A percentile compares a stretch with the other conserved stretches of the same genome.
These are phyloP conservation scores for Diaporthe ilicicola DNA, from an alignment of 2,329 filamentous ascomycete genomes.

Conservation along the genomic window DNA sequence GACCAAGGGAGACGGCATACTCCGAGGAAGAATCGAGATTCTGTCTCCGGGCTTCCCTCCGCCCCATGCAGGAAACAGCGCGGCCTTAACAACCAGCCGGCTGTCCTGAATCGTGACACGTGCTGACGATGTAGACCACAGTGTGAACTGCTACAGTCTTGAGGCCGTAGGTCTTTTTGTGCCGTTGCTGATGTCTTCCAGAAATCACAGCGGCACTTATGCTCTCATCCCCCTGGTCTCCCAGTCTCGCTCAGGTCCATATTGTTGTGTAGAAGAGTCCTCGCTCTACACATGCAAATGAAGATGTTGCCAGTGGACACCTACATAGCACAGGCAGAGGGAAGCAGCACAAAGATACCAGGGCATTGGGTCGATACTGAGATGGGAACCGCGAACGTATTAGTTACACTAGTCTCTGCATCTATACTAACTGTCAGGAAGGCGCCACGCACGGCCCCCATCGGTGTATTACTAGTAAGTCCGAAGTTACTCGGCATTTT, in stretches of 20 bases:
- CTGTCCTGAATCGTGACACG: constrained; percentile 1
- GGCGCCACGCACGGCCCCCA: too few species aligned
- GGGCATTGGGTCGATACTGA: background rate
- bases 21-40: background rate
- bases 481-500: too few species aligned
- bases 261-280: background rate
- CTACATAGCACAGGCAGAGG: background rate
- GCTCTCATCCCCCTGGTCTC: background rate
- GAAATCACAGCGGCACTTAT: background rate
- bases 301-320: background rate
- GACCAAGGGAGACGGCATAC: background rate
- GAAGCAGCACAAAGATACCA: background rate
- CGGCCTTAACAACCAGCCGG: background rate
- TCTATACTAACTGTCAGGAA: too few species aligned
- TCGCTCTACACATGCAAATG: background rate
- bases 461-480: too few species aligned
- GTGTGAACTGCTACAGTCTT: background rate
- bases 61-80: background rate
- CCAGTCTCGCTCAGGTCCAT: background rate
- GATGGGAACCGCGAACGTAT: background rate
- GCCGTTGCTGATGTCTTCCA: background rate
- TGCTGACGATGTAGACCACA: background rate
- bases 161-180: too few species aligned
- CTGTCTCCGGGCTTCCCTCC: background rate
- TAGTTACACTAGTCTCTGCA: background rate